Evolutionary conservation across 805 yeast species (phyloP).

Genomic region (Barnettozyma sucrosica): DNA sequence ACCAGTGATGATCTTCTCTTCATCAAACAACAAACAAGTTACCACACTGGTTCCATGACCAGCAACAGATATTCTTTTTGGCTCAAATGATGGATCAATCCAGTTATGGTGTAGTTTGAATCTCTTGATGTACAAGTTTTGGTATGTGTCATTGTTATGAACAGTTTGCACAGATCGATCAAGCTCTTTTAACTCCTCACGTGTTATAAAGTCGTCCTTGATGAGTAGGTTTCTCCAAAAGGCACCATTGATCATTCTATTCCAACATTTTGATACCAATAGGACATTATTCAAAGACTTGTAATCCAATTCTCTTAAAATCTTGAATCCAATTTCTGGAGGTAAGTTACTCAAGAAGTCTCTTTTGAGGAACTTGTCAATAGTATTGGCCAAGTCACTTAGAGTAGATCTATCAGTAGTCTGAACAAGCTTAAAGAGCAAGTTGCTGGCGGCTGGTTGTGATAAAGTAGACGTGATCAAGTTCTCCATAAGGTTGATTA

Average conservation of each 20-base stretch:
- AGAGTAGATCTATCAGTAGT: slow-evolving; percentile 54
- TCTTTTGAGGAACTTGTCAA: slow-evolving; percentile 55
- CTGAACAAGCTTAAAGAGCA: slow-evolving; percentile 49
- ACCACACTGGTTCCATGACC: slow-evolving; percentile 82
- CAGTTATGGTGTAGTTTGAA: slow-evolving; percentile 49
- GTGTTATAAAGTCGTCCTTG: slow-evolving; percentile 53
- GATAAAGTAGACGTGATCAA: slow-evolving; percentile 28
- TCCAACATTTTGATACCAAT: slow-evolving; percentile 68
- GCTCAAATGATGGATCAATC: slow-evolving; percentile 69
- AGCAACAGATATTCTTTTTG: slow-evolving; percentile 57
- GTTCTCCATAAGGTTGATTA: slow-evolving; percentile 13
- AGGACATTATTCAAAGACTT: slow-evolving; percentile 55
- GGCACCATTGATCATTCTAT: slow-evolving; percentile 48
- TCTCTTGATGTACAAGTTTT: slow-evolving; percentile 17
- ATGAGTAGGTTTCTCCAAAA: slow-evolving; percentile 68
- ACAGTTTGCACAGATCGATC: not conserved
- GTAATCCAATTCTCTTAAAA: slow-evolving; percentile 60
- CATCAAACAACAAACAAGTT: slow-evolving; percentile 91
- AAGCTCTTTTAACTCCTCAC: slow-evolving; percentile 37
- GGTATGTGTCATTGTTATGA: slow-evolving; percentile 9
- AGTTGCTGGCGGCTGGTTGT: slow-evolving; percentile 42
- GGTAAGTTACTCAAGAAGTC: slow-evolving; percentile 74
- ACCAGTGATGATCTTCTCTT: slow-evolving; percentile 84
- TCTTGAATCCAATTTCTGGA: slow-evolving; percentile 59
- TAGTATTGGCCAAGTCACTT: slow-evolving; percentile 48